phyloP scores from a whole-genome alignment of 2,329 filamentous ascomycete species.

The Fusarium foetens region DNA sequence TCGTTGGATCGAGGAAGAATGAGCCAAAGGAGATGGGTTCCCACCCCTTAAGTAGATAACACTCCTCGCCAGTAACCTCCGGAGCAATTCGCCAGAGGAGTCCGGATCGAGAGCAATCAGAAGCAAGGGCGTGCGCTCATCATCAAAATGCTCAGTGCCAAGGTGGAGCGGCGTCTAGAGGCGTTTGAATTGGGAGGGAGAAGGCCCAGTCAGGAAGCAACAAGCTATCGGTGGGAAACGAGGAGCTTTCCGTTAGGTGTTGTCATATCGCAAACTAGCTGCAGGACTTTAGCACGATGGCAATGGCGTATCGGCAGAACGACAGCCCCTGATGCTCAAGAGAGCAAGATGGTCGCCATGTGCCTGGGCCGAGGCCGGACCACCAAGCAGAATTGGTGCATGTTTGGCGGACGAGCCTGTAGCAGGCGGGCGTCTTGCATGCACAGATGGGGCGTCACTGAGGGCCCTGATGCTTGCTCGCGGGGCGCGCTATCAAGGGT shows the following conservation, averaged over 20 bases:
- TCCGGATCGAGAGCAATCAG: slow-evolving; percentile 22
- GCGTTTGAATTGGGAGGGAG: slow-evolving; percentile 27
- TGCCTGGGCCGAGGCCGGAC: slow-evolving; percentile 43
- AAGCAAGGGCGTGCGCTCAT: slow-evolving; percentile 41
- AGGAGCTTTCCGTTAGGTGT: slow-evolving; percentile 37
- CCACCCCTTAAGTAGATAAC: slow-evolving; percentile 45
- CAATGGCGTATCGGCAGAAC: slow-evolving; percentile 29
- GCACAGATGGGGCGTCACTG: slow-evolving; percentile 42
- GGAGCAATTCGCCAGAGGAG: slow-evolving; percentile 29
- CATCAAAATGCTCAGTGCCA: slow-evolving; percentile 41
- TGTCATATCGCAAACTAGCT: slow-evolving; percentile 40
- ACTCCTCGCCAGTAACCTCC: slow-evolving; percentile 31
- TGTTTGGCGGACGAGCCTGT: slow-evolving; percentile 36
- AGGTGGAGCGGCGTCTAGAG: slow-evolving; percentile 34
- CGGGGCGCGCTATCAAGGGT: slow-evolving; percentile 39
- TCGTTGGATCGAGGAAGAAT: slow-evolving; percentile 20
- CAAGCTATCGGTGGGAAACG: slow-evolving; percentile 42
- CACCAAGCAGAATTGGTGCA: slow-evolving; percentile 28
- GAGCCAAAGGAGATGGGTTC: slow-evolving; percentile 33
- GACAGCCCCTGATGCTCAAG: slow-evolving; percentile 20
- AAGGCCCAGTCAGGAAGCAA: slow-evolving; percentile 43
- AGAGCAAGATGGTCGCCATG: slow-evolving; percentile 34
- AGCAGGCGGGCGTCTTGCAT: slow-evolving; percentile 42
- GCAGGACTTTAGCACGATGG: slow-evolving; percentile 36
- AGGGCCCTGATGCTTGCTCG: slow-evolving; percentile 34